Conservation (phyloP, 2,329 filamentous ascomycete species). For the Alternaria viburni region DNA sequence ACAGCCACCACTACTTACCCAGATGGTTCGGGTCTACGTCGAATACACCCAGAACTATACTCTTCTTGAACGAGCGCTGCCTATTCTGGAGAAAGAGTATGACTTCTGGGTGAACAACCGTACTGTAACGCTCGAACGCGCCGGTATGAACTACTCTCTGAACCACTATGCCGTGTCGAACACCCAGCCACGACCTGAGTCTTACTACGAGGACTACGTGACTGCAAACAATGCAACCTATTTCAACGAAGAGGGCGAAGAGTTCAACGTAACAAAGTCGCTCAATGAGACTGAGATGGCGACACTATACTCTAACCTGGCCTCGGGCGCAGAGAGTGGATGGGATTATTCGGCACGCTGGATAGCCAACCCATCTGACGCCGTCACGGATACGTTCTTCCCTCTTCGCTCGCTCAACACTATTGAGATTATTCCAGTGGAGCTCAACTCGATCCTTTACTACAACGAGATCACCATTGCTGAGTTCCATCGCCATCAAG, state of each 20-base stretch:
- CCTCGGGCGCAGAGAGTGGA: constrained; percentile 69
- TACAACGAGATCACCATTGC: constrained; percentile 68
- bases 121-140: constrained; percentile 59
- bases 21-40: constrained; percentile 70
- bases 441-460: constrained; percentile 73
- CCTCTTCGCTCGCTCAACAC: constrained; percentile 69
- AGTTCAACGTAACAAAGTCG: constrained; percentile 60
- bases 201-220: constrained; percentile 69
- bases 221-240: constrained; percentile 71
- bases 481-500: constrained; percentile 59
- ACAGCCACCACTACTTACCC: constrained; percentile 69
- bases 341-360: constrained; percentile 69
- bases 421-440: constrained; percentile 65
- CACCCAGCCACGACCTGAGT: constrained; percentile 71
- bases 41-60: constrained; percentile 69
- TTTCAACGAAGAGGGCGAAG: constrained; percentile 63
- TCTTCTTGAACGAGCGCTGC: constrained; percentile 66
- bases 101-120: constrained; percentile 68
- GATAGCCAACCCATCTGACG: constrained; percentile 64
- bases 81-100: constrained; percentile 68
- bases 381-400: constrained; percentile 66
- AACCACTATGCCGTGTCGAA: constrained; percentile 68
- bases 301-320: constrained; percentile 66
- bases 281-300: constrained; percentile 62
- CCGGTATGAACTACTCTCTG: constrained; percentile 59